These are phyloP conservation scores for Kentomonas sorsogonicus DNA, from an alignment of 208 protist species.

Conservation along the genomic window DNA sequence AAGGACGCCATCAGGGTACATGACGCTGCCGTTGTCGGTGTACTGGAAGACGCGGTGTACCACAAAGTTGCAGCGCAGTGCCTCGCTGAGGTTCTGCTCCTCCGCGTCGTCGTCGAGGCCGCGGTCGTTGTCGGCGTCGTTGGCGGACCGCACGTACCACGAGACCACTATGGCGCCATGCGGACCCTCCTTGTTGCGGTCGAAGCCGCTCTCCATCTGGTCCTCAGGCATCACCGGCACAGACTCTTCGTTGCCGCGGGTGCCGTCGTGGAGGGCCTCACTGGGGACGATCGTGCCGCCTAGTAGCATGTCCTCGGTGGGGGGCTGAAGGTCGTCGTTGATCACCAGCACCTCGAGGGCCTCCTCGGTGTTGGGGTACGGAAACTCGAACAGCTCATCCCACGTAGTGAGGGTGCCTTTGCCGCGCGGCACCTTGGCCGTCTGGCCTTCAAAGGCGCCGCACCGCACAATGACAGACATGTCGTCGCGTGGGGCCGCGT, in stretches of 20 bases:
- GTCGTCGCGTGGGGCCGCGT: conserved; percentile 42
- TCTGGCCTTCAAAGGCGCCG: conserved; percentile 86
- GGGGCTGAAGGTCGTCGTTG: conserved; percentile 62
- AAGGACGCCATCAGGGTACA: conserved; percentile 65
- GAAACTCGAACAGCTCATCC: conserved; percentile 89
- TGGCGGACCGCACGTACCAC: conserved; percentile 82
- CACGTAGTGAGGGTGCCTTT: conserved; percentile 59
- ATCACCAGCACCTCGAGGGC: conserved; percentile 77
- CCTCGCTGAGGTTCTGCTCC: conserved; percentile 62
- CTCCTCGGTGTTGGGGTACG: conserved; percentile 75
- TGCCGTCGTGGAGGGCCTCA: conserved; percentile 55
- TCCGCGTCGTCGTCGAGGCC: conserved; percentile 41
- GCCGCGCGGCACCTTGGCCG: conserved; percentile 71
- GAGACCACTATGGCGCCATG: conserved; percentile 70
- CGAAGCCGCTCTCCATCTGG: conserved; percentile 55
- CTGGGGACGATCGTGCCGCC: conserved; percentile 70
- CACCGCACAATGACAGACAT: conserved; percentile 82
- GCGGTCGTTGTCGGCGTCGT: conserved; percentile 49
- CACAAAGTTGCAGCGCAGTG: conserved; percentile 73
- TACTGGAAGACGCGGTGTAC: conserved; percentile 87
- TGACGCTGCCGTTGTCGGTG: conserved; percentile 72
- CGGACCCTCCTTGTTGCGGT: conserved; percentile 57
- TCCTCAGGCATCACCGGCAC: conserved; percentile 64
- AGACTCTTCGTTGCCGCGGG: conserved; percentile 65
- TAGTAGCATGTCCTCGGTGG: conserved; percentile 52